Conservation (phyloP, 2,329 filamentous ascomycete genomes). For the Pseudocercospora macadamiae region DNA sequence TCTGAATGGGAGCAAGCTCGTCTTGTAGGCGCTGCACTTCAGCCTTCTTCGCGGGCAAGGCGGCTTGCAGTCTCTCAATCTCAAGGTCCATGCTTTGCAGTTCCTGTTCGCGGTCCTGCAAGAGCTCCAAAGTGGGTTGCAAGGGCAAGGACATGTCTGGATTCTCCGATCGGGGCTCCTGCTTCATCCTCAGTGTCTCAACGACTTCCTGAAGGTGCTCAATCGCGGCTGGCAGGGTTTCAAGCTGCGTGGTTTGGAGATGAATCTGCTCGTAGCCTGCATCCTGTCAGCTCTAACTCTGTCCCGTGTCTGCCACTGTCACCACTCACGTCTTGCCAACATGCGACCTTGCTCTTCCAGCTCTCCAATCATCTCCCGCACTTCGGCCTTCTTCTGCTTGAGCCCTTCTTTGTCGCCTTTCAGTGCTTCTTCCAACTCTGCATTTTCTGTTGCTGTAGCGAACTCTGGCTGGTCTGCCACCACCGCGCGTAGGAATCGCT, state of each 20-base stretch:
- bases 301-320: not conserved
- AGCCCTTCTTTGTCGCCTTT: conserved; percentile 72
- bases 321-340: conserved; percentile 54
- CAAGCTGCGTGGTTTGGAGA: conserved; percentile 55
- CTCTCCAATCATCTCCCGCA: conserved; percentile 70
- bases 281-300: not conserved
- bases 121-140: conserved; percentile 45
- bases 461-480: conserved; percentile 88
- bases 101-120: conserved; percentile 46
- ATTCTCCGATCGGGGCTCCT: conserved; percentile 37
- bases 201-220: conserved; percentile 56
- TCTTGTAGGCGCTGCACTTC: conserved; percentile 68
- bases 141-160: conserved; percentile 49
- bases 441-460: conserved; percentile 79
- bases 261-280: conserved; percentile 59
- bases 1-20: conserved; percentile 70
- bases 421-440: conserved; percentile 72
- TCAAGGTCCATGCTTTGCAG: conserved; percentile 46
- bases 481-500: conserved; percentile 93
- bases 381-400: conserved; percentile 78
- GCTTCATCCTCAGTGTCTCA: conserved; percentile 46
- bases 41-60: conserved; percentile 66
- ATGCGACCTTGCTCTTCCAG: conserved; percentile 68
- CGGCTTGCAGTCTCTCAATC: conserved; percentile 57
- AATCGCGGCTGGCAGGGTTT: conserved; percentile 56